Percentiles rank a stretch among this genome's conserved stretches.
These are phyloP conservation scores for Jamesozyma hellenica DNA, from an alignment of 805 yeast genomes.

Conservation along the genomic window DNA sequence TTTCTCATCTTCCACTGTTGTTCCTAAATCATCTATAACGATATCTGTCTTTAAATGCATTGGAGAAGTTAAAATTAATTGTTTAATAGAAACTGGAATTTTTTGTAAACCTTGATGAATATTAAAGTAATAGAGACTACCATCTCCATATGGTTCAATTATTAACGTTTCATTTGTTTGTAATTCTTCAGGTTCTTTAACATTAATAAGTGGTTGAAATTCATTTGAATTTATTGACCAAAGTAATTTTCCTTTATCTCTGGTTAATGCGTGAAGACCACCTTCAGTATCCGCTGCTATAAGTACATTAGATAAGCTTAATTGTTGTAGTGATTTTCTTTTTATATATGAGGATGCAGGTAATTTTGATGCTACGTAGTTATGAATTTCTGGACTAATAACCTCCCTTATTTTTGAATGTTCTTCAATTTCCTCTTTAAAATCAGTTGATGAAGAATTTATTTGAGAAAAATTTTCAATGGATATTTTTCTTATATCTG, in stretches of 20 bases:
- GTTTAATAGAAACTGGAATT: slow-evolving; percentile 70
- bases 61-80: slow-evolving; percentile 74
- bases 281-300: slow-evolving; percentile 82
- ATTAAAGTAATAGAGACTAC: slow-evolving; percentile 71
- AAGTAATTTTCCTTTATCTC: slow-evolving; percentile 60
- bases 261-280: slow-evolving; percentile 65
- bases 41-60: slow-evolving; percentile 46
- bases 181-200: slow-evolving; percentile 12
- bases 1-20: slow-evolving; percentile 47
- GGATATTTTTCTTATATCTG: too few relatives aligned
- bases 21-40: slow-evolving; percentile 36
- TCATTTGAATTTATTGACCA: slow-evolving; percentile 62
- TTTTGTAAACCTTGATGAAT: slow-evolving; percentile 64
- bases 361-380: neutral
- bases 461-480: too few relatives aligned
- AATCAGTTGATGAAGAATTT: too few relatives aligned
- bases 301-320: slow-evolving; percentile 42
- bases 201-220: slow-evolving; percentile 18
- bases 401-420: too few relatives aligned
- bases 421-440: too few relatives aligned
- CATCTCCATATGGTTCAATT: slow-evolving; percentile 84
- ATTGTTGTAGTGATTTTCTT: slow-evolving; percentile 10
- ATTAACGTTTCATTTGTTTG: slow-evolving; percentile 50
- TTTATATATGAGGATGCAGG: slow-evolving; percentile 2
- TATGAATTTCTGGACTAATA: too few relatives aligned